Percentiles rank a stretch among this genome's conserved stretches.
phyloP scores from a whole-genome alignment of 2,329 filamentous ascomycete genomes.

The Phialemoniopsis sp. region DNA sequence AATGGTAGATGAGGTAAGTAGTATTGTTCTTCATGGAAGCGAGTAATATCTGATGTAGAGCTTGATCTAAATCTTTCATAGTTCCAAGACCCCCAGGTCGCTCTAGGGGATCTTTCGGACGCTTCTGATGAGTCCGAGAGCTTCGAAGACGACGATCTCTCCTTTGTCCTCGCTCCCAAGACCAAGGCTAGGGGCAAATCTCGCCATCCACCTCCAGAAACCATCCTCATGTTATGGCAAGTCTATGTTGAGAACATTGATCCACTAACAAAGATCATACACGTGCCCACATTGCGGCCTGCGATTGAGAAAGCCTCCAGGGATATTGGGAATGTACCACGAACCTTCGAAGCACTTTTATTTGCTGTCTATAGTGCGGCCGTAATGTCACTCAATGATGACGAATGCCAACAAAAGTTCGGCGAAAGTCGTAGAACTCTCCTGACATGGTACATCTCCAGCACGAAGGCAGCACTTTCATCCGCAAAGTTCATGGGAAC shows the following conservation, averaged over 20 bases:
- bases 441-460: slow-evolving; percentile 11
- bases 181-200: not conserved
- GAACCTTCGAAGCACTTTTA: slow-evolving; percentile 34
- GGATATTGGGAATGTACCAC: slow-evolving; percentile 31
- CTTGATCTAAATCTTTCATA: slow-evolving; percentile 5
- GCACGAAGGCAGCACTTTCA: slow-evolving; percentile 12
- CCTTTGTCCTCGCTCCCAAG: not conserved
- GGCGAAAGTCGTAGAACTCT: slow-evolving; percentile 9
- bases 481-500: slow-evolving; percentile 23
- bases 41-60: slow-evolving; percentile 1
- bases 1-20: slow-evolving; percentile 12
- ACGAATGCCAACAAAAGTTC: slow-evolving; percentile 26
- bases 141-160: not conserved
- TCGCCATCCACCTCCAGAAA: slow-evolving; percentile 21
- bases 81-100: slow-evolving; percentile 13
- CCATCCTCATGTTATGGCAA: slow-evolving; percentile 48
- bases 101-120: not conserved
- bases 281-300: slow-evolving; percentile 52
- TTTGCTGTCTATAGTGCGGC: slow-evolving; percentile 43
- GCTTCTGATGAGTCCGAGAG: not conserved
- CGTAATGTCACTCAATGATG: slow-evolving; percentile 29
- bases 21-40: not conserved
- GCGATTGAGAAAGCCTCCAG: slow-evolving; percentile 40
- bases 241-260: slow-evolving; percentile 51
- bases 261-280: slow-evolving; percentile 51